These are phyloP conservation scores for Rubus parviflorus DNA, from an alignment of 306 rosid species.

Conservation along the genomic window DNA sequence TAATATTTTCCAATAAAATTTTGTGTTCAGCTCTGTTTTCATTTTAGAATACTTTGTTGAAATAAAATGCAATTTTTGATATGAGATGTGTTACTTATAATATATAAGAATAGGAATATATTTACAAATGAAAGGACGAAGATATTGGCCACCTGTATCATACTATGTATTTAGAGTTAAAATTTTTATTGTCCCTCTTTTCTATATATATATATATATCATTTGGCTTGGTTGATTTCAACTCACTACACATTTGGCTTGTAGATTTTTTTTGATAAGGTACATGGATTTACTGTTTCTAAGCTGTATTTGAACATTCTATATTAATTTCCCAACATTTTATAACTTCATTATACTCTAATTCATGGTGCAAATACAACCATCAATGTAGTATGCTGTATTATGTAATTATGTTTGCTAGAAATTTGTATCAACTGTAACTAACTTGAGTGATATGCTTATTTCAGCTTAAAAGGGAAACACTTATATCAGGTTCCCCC, in stretches of 20 bases:
- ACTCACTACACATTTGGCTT: not conserved
- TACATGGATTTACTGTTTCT: not conserved
- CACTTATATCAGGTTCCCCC: constrained; percentile 69
- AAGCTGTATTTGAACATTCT: not conserved
- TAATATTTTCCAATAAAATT: not conserved
- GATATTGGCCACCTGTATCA: not conserved
- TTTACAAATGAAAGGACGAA: not conserved
- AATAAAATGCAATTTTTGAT: not conserved
- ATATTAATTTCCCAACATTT: not conserved
- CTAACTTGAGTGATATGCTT: constrained; percentile 32
- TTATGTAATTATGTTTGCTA: not conserved
- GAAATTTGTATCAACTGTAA: constrained; percentile 11
- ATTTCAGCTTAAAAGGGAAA: constrained; percentile 76
- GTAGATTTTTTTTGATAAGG: not conserved
- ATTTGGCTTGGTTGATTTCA: constrained; percentile 3
- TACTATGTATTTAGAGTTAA: not conserved
- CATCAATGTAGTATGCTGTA: not conserved
- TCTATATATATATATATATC: constrained; percentile 1
- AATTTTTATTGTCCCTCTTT: not conserved
- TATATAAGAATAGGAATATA: not conserved
- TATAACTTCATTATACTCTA: not conserved
- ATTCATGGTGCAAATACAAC: not conserved
- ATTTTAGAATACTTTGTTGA: not conserved
- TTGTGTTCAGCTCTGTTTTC: not conserved
- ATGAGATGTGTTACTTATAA: not conserved